phyloP scores from a whole-genome alignment of 2,329 filamentous ascomycete species.

The Fusarium papillatum region DNA sequence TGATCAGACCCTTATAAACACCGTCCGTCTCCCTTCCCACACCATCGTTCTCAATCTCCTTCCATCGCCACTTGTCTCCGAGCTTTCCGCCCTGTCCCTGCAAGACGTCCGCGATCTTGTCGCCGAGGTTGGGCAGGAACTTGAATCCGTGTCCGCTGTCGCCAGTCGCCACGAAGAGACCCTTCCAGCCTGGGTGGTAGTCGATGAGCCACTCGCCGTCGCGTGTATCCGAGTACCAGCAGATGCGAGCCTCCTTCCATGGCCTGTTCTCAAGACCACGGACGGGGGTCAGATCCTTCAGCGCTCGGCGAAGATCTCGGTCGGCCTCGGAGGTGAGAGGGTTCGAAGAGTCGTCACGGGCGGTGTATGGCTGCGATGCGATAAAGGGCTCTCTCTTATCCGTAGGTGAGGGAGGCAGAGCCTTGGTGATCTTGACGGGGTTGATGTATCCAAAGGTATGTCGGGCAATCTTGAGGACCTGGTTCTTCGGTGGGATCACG shows the following conservation, averaged over 20 bases:
- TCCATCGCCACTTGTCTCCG: constrained; percentile 73
- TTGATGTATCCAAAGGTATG: constrained; percentile 79
- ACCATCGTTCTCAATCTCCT: constrained; percentile 61
- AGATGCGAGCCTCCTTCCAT: constrained; percentile 74
- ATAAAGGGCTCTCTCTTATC: constrained; percentile 47
- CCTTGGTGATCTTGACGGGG: constrained; percentile 54
- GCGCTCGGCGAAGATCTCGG: constrained; percentile 69
- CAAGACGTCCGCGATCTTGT: constrained; percentile 71
- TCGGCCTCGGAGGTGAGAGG: constrained; percentile 72
- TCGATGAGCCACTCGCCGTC: constrained; percentile 80
- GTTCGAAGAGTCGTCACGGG: constrained; percentile 56
- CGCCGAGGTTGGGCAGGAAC: constrained; percentile 76
- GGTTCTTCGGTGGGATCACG: constrained; percentile 76
- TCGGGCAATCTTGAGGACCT: constrained; percentile 77
- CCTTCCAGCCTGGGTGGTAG: constrained; percentile 73
- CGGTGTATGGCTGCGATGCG: constrained; percentile 52
- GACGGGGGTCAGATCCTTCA: constrained; percentile 72
- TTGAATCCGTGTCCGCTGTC: constrained; percentile 78
- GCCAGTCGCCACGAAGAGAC: constrained; percentile 72
- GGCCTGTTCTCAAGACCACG: constrained; percentile 68
- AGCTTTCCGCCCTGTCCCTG: constrained; percentile 64
- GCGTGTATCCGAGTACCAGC: constrained; percentile 84
- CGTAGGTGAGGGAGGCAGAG: constrained; percentile 48
- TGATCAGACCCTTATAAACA: constrained; percentile 56
- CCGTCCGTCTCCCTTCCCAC: constrained; percentile 51